phyloP scores from a whole-genome alignment of 2,329 filamentous ascomycete species.

The Alternaria gansuensis region DNA sequence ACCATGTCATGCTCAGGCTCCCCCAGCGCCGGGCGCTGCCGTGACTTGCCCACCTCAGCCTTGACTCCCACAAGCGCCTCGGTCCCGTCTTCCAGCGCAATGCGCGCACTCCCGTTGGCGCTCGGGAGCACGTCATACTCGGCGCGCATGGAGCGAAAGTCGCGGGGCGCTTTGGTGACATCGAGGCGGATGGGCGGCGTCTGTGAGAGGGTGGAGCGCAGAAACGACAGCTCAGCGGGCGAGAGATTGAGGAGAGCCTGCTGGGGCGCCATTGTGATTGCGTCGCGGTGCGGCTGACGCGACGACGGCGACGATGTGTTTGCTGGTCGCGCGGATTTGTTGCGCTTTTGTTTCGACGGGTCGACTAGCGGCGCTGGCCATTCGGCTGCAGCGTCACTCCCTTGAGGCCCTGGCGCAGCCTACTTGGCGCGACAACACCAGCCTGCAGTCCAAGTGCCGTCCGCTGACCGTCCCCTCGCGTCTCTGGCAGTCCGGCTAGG shows the following conservation, averaged over 20 bases:
- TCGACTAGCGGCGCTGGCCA: constrained; percentile 29
- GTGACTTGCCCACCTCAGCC: constrained; percentile 85
- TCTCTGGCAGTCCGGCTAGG: not conserved
- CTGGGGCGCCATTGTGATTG: constrained; percentile 45
- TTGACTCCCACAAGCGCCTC: constrained; percentile 97
- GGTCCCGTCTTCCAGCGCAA: constrained; percentile 93
- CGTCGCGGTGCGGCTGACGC: constrained; percentile 17
- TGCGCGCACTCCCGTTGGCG: constrained; percentile 89
- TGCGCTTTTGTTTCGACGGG: constrained; percentile 24
- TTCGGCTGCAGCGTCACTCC: constrained; percentile 28
- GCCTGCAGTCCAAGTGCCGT: constrained; percentile 34
- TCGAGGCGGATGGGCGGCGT: constrained; percentile 88
- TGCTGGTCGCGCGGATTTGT: constrained; percentile 19
- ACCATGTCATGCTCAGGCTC: constrained; percentile 54
- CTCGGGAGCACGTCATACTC: constrained; percentile 90
- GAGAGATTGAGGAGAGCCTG: constrained; percentile 76
- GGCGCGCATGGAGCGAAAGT: constrained; percentile 90
- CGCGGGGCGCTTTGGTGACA: constrained; percentile 65
- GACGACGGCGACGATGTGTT: constrained; percentile 13
- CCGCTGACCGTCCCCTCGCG: constrained; percentile 36
- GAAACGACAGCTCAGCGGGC: constrained; percentile 94
- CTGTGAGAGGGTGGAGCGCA: constrained; percentile 85
- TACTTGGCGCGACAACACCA: constrained; percentile 38
- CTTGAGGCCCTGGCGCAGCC: constrained; percentile 27
- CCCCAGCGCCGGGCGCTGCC: constrained; percentile 36